Evolutionary conservation across 306 rosid genomes (phyloP).

Genomic region (Castanea sativa): DNA sequence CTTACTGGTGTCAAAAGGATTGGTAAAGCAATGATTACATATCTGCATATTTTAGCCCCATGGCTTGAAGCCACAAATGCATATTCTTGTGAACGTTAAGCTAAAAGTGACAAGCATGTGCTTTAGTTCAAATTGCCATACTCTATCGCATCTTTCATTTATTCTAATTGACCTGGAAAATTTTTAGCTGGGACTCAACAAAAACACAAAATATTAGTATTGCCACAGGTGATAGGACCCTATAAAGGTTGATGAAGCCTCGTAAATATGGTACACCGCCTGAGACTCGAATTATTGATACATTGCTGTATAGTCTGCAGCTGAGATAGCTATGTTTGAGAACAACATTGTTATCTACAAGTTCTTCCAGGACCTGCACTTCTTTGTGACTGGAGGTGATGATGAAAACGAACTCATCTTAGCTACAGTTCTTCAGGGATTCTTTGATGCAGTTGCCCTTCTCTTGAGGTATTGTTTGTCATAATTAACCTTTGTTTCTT

Average conservation of each 20-base stretch:
- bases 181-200: neutral
- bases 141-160: neutral
- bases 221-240: neutral
- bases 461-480: constrained; percentile 60
- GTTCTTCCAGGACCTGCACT: constrained; percentile 91
- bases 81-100: neutral
- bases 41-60: neutral
- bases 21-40: neutral
- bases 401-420: constrained; percentile 82
- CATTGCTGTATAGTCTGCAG: constrained; percentile 38
- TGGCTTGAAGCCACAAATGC: neutral
- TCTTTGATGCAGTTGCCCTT: constrained; percentile 76
- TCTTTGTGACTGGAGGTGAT: constrained; percentile 85
- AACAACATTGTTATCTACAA: constrained; percentile 68
- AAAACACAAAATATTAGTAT: neutral
- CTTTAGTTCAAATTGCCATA: neutral
- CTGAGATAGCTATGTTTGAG: constrained; percentile 79
- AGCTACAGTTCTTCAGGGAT: constrained; percentile 84
- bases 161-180: neutral
- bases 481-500: neutral
- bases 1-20: neutral
- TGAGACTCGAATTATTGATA: constrained; percentile 8
- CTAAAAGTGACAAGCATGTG: neutral
- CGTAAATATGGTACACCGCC: neutral
- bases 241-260: neutral